Conservation (phyloP, 768 basidiomycete species). For the Russula earlei region DNA sequence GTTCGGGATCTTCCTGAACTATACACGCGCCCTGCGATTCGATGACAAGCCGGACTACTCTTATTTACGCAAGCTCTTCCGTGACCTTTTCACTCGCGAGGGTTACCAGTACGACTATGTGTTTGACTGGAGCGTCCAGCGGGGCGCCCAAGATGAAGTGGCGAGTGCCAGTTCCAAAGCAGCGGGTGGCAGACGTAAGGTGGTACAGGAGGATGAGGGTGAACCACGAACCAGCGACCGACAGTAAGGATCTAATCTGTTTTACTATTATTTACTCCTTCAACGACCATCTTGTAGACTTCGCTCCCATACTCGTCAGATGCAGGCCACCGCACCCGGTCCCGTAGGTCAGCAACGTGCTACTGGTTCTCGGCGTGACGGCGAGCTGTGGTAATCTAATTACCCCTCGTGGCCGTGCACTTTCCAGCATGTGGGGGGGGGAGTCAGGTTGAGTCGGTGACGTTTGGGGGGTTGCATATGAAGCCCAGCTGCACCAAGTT, state of each 20-base stretch:
- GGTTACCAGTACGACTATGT: constrained; percentile 99
- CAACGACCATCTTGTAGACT: constrained; percentile 41
- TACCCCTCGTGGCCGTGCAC: constrained; percentile 16
- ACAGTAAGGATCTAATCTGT: constrained; percentile 49
- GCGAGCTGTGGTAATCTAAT: constrained; percentile 38
- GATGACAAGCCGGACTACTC: constrained; percentile 99
- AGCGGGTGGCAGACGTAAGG: constrained; percentile 59
- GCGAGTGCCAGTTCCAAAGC: constrained; percentile 55
- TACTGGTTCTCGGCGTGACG: constrained; percentile 33
- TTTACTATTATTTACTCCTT: constrained; percentile 11
- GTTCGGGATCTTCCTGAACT: constrained; percentile 98
- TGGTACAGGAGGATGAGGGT: constrained; percentile 69
- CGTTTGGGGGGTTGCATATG: constrained; percentile 29
- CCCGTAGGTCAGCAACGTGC: constrained; percentile 38
- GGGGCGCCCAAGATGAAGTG: constrained; percentile 57
- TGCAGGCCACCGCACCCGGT: constrained; percentile 47
- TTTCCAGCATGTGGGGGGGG: constrained; percentile 30
- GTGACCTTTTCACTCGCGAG: constrained; percentile 93
- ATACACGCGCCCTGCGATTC: constrained; percentile 96
- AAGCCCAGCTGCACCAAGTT: constrained; percentile 26
- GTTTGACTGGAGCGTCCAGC: constrained; percentile 96
- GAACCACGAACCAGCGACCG: constrained; percentile 75
- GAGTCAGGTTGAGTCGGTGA: constrained; percentile 39
- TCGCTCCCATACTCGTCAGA: constrained; percentile 80
- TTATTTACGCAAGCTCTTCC: constrained; percentile 98